Evolutionary conservation across 208 protist species (phyloP).

Genomic region (Leishmania amazonensis): DNA sequence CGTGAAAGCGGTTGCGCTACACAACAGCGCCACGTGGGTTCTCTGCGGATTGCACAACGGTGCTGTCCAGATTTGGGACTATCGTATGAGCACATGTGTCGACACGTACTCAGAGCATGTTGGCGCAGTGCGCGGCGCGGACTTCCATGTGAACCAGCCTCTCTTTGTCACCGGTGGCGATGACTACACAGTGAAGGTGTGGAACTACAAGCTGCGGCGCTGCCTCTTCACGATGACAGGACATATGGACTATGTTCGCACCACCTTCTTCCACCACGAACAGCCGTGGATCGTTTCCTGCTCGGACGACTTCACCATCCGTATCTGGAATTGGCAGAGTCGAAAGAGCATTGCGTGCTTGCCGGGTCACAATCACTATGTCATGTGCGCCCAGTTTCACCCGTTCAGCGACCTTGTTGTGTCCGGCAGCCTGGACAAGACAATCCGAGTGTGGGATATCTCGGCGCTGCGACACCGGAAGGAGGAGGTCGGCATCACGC

Average conservation of each 20-base stretch:
- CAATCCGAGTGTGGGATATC: slow-evolving; percentile 99
- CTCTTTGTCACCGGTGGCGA: slow-evolving; percentile 99
- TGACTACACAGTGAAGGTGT: slow-evolving; percentile 99
- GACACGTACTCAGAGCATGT: slow-evolving; percentile 97
- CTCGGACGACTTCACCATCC: slow-evolving; percentile 99
- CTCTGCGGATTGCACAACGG: slow-evolving; percentile 98
- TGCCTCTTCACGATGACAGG: slow-evolving; percentile 98
- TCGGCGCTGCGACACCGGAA: slow-evolving; percentile 80
- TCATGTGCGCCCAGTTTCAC: slow-evolving; percentile 99
- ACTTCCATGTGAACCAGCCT: slow-evolving; percentile 98
- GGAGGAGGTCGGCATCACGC: slow-evolving; percentile 66
- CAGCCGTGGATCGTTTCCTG: slow-evolving; percentile 98
- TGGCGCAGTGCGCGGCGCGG: slow-evolving; percentile 95
- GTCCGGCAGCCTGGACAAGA: slow-evolving; percentile 99
- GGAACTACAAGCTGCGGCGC: slow-evolving; percentile 99
- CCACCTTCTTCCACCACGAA: slow-evolving; percentile 96
- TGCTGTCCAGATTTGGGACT: slow-evolving; percentile 99
- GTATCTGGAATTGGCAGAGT: slow-evolving; percentile 99
- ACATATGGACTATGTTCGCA: slow-evolving; percentile 99
- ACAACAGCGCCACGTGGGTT: slow-evolving; percentile 98
- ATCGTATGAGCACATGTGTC: slow-evolving; percentile 96
- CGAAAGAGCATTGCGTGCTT: slow-evolving; percentile 95
- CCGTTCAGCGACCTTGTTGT: slow-evolving; percentile 95
- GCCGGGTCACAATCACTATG: slow-evolving; percentile 98
- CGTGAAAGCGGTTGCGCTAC: slow-evolving; percentile 99